Evolutionary conservation across 805 yeast species (phyloP), one percentile per base, ranked within the genome.

Genomic region (Kluyveromyces aestuarii): DNA sequence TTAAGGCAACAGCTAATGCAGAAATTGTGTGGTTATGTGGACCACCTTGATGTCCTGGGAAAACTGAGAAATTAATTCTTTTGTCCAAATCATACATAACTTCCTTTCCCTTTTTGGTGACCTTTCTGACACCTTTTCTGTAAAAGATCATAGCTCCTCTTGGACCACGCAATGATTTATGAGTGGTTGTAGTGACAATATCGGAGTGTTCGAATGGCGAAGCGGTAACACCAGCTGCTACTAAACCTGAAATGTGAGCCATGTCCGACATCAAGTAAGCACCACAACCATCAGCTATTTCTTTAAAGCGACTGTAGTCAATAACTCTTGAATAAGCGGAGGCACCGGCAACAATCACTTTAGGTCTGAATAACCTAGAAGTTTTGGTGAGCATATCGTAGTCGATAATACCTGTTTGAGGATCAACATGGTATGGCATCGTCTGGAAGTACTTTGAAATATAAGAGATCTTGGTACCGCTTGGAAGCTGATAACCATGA

Each of bases 41-140:
- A 65, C 99, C 99, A 75, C 99, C 99, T 76, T 91, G 99, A 70
- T 91, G 98, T 55, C 95, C 98, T 59, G 99, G 99, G 87, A 91
- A 91, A 49, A 91, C 98, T 33, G 96, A 87, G 66, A 91, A 91
- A 78, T 91, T 91, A 71, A 91, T 89, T 67, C 81, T 84, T 65
- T 81, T 80, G 71, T 91, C 98, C 63, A 91, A 79, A 61, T 91
- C 96, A 68, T 88, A 90, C 46, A 76, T 72, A 49, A 84, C 74
- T 71, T 87, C 90, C 69, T 86, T 87, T 56, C 96, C 97, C 58
- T 81, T 80, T 76, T 87, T 87, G 55, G 76, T 82, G 56, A 81
- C 80, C 57, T 82, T 79, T 72, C 95, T 82, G 50, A 87, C 80
- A 59, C 98, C 98, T 74, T 86, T 87, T 78, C 98, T 84, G 80